Percentiles rank a stretch among this genome's conserved stretches.
phyloP scores from a whole-genome alignment of 495 filamentous ascomycete species.

The Cercophora scortea region DNA sequence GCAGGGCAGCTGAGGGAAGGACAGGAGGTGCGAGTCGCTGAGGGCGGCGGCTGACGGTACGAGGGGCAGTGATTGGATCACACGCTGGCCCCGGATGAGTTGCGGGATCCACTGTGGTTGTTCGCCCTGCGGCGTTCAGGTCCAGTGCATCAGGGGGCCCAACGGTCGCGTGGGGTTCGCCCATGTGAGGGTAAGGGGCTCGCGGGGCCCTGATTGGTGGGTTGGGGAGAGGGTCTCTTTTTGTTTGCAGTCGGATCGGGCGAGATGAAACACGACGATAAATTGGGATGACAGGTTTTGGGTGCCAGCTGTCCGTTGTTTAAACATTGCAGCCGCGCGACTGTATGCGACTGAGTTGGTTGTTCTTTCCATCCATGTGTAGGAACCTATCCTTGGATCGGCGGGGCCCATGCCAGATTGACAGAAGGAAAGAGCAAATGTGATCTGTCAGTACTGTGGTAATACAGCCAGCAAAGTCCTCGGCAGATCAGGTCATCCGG shows the following conservation, averaged over 20 bases:
- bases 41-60: too few species aligned
- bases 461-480: too few species aligned
- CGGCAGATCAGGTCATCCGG: too few species aligned
- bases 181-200: slow-evolving; percentile 1
- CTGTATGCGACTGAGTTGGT: not conserved
- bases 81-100: too few species aligned
- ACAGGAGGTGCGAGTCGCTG: too few species aligned
- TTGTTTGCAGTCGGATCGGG: not conserved
- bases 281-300: slow-evolving; percentile 9
- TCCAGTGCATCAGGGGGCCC: too few species aligned
- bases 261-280: slow-evolving; percentile 6
- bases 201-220: not conserved
- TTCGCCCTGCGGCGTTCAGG: too few species aligned
- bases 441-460: not conserved
- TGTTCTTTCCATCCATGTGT: not conserved
- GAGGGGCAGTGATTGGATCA: too few species aligned
- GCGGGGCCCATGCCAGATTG: not conserved
- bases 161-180: too few species aligned
- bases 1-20: too few species aligned
- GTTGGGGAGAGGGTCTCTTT: slow-evolving; percentile 6
- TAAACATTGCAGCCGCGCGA: slow-evolving; percentile 5
- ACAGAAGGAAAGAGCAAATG: not conserved
- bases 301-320: not conserved
- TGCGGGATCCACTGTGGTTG: too few species aligned
- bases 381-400: too few species aligned